Conservation (phyloP, 805 yeast genomes). For the Cephaloascus fragrans region DNA sequence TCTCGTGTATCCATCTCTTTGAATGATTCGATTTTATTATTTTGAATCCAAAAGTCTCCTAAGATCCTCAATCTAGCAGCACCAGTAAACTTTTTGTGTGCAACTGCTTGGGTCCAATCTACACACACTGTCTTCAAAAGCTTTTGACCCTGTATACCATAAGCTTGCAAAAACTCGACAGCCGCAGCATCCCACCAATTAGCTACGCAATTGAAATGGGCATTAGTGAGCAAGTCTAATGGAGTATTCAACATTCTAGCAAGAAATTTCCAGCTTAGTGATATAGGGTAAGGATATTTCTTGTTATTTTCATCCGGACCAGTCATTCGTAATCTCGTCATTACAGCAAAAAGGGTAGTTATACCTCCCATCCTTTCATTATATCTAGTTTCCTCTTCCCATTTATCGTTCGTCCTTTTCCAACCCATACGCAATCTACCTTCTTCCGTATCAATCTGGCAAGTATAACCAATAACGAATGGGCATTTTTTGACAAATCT, state of each 20-base stretch:
- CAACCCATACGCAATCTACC: constrained; percentile 87
- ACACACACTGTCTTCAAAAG: constrained; percentile 35
- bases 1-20: constrained; percentile 35
- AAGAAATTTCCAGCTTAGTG: constrained; percentile 59
- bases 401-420: constrained; percentile 41
- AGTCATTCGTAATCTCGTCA: constrained; percentile 39
- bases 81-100: constrained; percentile 52
- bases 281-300: constrained; percentile 46
- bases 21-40: constrained; percentile 35
- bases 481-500: constrained; percentile 91
- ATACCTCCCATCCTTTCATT: constrained; percentile 87
- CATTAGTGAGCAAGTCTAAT: constrained; percentile 39
- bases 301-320: constrained; percentile 6
- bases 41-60: constrained; percentile 67
- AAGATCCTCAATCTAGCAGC: constrained; percentile 69
- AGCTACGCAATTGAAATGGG: constrained; percentile 62
- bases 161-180: constrained; percentile 38
- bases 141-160: constrained; percentile 65
- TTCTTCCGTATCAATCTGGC: constrained; percentile 67
- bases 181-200: constrained; percentile 93
- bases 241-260: constrained; percentile 62
- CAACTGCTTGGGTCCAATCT: constrained; percentile 44
- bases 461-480: constrained; percentile 70
- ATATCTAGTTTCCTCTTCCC: constrained; percentile 58
- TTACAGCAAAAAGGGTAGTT: constrained; percentile 66